Conservation (phyloP, 2,329 filamentous ascomycete genomes). For the Bipolaris sorokiniana region DNA sequence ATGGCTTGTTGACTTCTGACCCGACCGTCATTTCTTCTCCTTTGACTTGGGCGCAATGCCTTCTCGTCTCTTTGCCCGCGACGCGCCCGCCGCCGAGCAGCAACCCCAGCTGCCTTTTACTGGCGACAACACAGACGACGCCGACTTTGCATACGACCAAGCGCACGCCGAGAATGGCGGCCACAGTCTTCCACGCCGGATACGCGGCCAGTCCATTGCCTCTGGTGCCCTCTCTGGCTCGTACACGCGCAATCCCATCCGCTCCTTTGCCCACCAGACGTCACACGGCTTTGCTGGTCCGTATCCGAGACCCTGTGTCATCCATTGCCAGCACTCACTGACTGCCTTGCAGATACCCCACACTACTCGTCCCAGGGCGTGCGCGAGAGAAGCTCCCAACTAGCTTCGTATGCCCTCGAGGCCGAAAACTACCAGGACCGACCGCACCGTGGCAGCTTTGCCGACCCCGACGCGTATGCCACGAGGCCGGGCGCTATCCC, state of each 20-base stretch:
- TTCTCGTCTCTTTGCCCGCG: slow-evolving; percentile 28
- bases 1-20: slow-evolving; percentile 10
- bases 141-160: slow-evolving; percentile 34
- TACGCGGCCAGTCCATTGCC: slow-evolving; percentile 33
- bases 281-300: slow-evolving; percentile 65
- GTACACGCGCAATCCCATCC: slow-evolving; percentile 63
- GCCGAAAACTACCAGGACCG: slow-evolving; percentile 42
- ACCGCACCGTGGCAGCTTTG: slow-evolving; percentile 32
- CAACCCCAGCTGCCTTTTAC: slow-evolving; percentile 41
- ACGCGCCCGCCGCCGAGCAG: slow-evolving; percentile 27
- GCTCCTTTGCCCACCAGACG: slow-evolving; percentile 73
- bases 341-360: slow-evolving; percentile 65
- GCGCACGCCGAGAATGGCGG: slow-evolving; percentile 32
- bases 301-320: slow-evolving; percentile 14
- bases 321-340: slow-evolving; percentile 27
- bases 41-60: slow-evolving; percentile 26
- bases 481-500: slow-evolving; percentile 15
- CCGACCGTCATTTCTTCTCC: slow-evolving; percentile 4
- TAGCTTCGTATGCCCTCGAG: slow-evolving; percentile 77
- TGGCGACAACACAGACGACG: slow-evolving; percentile 36
- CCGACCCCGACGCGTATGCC: slow-evolving; percentile 10
- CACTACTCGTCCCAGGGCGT: slow-evolving; percentile 78
- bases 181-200: slow-evolving; percentile 34
- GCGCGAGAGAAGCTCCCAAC: slow-evolving; percentile 83
- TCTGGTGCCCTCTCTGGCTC: slow-evolving; percentile 36